phyloP scores from a whole-genome alignment of 1,284 basidiomycete species.

The Boletellus deceptivus region DNA sequence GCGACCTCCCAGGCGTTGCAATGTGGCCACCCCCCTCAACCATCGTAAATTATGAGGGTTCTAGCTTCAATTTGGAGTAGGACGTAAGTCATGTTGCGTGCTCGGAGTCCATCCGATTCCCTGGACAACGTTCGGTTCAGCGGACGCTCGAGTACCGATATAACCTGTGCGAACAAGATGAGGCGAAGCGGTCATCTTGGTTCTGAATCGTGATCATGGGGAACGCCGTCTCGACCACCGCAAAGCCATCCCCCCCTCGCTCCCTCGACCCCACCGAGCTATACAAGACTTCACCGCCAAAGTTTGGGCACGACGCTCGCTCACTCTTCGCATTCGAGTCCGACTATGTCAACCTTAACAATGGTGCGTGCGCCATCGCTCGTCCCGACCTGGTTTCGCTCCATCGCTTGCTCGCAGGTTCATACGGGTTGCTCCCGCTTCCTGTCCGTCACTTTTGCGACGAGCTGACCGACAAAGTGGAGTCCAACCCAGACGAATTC shows the following conservation, averaged over 20 bases:
- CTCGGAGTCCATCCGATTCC: no score
- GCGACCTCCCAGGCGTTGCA: no score
- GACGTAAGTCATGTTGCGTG: no score
- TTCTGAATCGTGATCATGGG: no score
- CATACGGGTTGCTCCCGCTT: constrained; percentile 65
- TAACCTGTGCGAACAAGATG: no score
- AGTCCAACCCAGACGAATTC: constrained; percentile 65
- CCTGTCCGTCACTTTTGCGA: constrained; percentile 56
- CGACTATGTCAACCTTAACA: constrained; percentile 62
- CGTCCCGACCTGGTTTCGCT: not conserved
- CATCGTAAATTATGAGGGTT: no score
- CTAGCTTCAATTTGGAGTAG: no score
- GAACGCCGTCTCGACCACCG: no score
- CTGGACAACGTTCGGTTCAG: no score
- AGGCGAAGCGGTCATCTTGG: no score
- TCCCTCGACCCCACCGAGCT: constrained; percentile 13
- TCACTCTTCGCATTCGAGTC: constrained; percentile 53
- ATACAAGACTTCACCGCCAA: constrained; percentile 32
- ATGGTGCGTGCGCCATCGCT: constrained; percentile 42
- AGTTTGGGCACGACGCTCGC: constrained; percentile 53
- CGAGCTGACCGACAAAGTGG: constrained; percentile 46
- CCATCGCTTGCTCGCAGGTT: constrained; percentile 41
- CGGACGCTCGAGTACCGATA: no score
- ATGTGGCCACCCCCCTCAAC: no score
- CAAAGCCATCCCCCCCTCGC: not conserved